Percentiles rank a stretch among this genome's conserved stretches.
These are phyloP conservation scores for Mortierella sp. DNA, from an alignment of 371 early-diverging fungal genomes.

Conservation along the genomic window DNA sequence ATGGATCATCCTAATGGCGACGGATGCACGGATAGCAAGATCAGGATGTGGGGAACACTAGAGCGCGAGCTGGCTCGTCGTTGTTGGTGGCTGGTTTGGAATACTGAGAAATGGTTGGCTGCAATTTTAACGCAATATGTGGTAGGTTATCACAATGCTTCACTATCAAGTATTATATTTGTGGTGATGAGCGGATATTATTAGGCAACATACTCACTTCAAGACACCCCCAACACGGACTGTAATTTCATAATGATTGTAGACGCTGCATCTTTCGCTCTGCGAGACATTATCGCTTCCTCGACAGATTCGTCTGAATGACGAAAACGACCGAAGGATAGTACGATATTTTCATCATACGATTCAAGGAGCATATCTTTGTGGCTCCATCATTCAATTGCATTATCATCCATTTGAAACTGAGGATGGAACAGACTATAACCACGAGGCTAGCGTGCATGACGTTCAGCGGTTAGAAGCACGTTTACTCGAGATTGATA, in stretches of 20 bases:
- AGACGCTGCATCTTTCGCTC: conserved; percentile 53
- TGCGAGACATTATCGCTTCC: conserved; percentile 56
- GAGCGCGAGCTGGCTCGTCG: conserved; percentile 58
- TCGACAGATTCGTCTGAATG: conserved; percentile 40
- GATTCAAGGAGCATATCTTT: conserved; percentile 45
- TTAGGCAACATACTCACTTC: neutral
- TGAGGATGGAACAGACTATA: conserved; percentile 54
- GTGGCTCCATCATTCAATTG: conserved; percentile 49
- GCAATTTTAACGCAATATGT: conserved; percentile 55
- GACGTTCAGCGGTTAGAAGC: conserved; percentile 41
- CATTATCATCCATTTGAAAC: conserved; percentile 56
- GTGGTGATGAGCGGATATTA: neutral
- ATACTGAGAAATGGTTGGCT: conserved; percentile 52
- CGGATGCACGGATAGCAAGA: conserved; percentile 54
- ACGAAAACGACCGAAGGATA: conserved; percentile 30
- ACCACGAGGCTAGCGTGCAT: conserved; percentile 34
- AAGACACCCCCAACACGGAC: neutral
- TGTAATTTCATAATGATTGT: neutral
- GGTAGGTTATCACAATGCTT: conserved; percentile 17
- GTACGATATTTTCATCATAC: conserved; percentile 37
- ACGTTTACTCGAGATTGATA: conserved; percentile 44
- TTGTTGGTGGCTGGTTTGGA: conserved; percentile 57
- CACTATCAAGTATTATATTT: neutral
- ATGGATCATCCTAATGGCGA: conserved; percentile 57
- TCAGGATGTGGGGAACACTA: conserved; percentile 56